Percentiles rank a stretch among this genome's conserved stretches.
Evolutionary conservation across 768 basidiomycete genomes (phyloP).

Genomic region (Boletus rubroflammeus): DNA sequence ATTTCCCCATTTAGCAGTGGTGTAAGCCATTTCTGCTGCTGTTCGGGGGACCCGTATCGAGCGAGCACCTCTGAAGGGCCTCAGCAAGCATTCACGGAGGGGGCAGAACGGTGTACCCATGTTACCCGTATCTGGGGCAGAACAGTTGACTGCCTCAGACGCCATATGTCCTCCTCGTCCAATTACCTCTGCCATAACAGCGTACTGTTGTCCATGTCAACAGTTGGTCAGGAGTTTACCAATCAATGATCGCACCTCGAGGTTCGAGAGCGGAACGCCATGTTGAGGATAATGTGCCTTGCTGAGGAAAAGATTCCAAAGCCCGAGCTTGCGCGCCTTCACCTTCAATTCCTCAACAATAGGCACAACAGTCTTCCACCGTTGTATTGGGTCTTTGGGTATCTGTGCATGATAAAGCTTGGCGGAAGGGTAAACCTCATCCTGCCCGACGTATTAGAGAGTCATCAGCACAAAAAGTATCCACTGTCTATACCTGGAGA

Average conservation of each 20-base stretch:
- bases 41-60: slow-evolving; percentile 85
- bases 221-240: not conserved
- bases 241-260: slow-evolving; percentile 60
- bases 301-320: slow-evolving; percentile 98
- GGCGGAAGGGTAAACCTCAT: slow-evolving; percentile 82
- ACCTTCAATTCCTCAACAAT: slow-evolving; percentile 80
- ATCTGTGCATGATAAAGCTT: slow-evolving; percentile 78
- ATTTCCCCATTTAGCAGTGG: slow-evolving; percentile 91
- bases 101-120: slow-evolving; percentile 59
- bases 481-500: slow-evolving; percentile 56
- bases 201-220: slow-evolving; percentile 58
- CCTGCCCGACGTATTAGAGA: slow-evolving; percentile 40
- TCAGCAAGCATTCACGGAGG: not conserved
- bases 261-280: slow-evolving; percentile 87
- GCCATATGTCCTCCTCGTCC: slow-evolving; percentile 81
- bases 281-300: slow-evolving; percentile 87
- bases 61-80: slow-evolving; percentile 82
- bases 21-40: slow-evolving; percentile 86
- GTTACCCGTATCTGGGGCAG: slow-evolving; percentile 96
- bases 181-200: slow-evolving; percentile 94
- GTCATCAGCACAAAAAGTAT: not conserved
- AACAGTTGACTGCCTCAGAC: slow-evolving; percentile 87
- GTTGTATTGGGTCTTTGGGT: slow-evolving; percentile 63
- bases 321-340: slow-evolving; percentile 81
- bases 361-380: slow-evolving; percentile 84